Evolutionary conservation across 2,329 filamentous ascomycete genomes (phyloP), one percentile per base, ranked within the genome.

Genomic region (Ophiostoma tasmaniense): DNA sequence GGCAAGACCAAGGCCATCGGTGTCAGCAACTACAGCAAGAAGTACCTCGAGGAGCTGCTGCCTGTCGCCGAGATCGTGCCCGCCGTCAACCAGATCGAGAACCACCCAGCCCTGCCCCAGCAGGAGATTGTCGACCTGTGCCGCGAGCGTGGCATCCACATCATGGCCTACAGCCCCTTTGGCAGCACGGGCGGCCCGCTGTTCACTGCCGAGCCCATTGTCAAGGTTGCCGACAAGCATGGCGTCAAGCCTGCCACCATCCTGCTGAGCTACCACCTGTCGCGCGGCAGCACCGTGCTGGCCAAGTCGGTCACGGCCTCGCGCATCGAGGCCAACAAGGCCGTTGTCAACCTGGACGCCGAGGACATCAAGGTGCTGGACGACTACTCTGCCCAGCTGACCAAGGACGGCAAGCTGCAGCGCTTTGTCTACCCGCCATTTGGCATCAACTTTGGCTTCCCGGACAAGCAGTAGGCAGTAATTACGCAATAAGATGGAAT

Each of bases 41-140:
- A 78, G 68, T 87, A 86, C 76, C 80, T 87, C 28, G 80, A 85
- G 74, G 76, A 86, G 76, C 80, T 87, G 71, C 81, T 87, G 45
- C 77, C 80, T 35, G 76, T 80, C 30, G 78, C 79, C 72, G 80
- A 75, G 59, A 83, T 91, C 73, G 79, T 86, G 10, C 88, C 88
- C 6, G 88, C 87, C 69, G 85, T 87, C 75, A 90, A 90, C 80
- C 88, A 91, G 80, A 90, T 90, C 75, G 89, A 91, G 78, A 90
- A 90, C 81, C 87, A 90, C 80, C 89, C 89, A 17, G 83, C 83
- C 7, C 84, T 90, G 13, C 89, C 89, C 1, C 89, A 93, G 79
- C 84, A 90, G 73, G 87, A 91, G 71, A 86, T 92, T 71, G 85
- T 90, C 71, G 85, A 90, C 72, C 84, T 87, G 74, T 91, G 88